Conservation (phyloP, 495 filamentous ascomycete species). For the Penicillium verhagenii region DNA sequence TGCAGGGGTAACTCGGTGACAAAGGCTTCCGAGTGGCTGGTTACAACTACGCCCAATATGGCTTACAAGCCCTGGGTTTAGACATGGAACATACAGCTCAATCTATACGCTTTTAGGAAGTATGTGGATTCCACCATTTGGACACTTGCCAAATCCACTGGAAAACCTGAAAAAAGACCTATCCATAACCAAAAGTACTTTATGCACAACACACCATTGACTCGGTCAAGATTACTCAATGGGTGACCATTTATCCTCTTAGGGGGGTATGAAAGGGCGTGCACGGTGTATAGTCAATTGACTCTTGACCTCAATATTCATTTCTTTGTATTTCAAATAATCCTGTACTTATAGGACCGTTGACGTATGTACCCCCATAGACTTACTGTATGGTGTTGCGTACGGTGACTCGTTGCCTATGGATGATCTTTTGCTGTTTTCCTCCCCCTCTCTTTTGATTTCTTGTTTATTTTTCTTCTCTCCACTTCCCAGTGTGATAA, state of each 20-base stretch:
- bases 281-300: too few relatives aligned
- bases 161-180: not conserved
- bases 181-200: not conserved
- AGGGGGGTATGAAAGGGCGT: not conserved
- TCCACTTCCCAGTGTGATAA: not conserved
- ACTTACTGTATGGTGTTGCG: not conserved
- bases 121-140: not conserved
- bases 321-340: not conserved
- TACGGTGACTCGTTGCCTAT: not conserved
- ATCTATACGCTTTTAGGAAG: constrained; percentile 8
- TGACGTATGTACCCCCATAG: not conserved
- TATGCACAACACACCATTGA: not conserved
- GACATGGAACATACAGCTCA: constrained; percentile 8
- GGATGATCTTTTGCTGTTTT: not conserved
- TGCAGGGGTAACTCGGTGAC: not conserved
- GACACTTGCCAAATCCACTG: not conserved
- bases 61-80: constrained; percentile 11
- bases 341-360: not conserved
- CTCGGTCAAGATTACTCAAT: not conserved
- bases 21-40: constrained; percentile 12
- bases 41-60: constrained; percentile 9
- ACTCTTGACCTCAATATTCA: too few relatives aligned
- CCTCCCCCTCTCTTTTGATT: too few relatives aligned
- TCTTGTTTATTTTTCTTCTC: not conserved
- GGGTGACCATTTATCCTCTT: not conserved